phyloP scores from a whole-genome alignment of 495 filamentous ascomycete genomes.

The Penicillium dipodomyicola region DNA sequence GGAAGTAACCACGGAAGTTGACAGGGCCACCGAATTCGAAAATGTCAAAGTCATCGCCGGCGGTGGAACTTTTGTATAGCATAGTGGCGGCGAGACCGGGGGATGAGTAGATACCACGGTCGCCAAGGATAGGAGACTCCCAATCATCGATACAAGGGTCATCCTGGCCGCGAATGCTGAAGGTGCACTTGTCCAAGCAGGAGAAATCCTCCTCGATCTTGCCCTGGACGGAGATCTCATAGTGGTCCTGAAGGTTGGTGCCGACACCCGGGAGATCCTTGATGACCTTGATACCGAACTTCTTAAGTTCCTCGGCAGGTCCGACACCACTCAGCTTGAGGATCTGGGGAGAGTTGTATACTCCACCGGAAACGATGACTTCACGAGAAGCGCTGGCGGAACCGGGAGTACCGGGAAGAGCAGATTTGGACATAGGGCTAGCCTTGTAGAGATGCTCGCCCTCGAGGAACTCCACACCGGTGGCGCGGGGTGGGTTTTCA shows the following conservation, averaged over 20 bases:
- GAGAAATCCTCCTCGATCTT: constrained; percentile 43
- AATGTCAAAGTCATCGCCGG: constrained; percentile 44
- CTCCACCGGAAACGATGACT: constrained; percentile 59
- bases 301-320: constrained; percentile 45
- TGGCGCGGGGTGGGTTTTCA: constrained; percentile 48
- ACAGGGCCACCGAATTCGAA: constrained; percentile 54
- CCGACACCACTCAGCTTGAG: constrained; percentile 67
- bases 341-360: constrained; percentile 62
- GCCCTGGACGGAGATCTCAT: constrained; percentile 49
- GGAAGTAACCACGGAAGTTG: constrained; percentile 46
- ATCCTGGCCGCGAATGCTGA: constrained; percentile 11
- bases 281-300: constrained; percentile 51
- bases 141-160: constrained; percentile 50
- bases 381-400: constrained; percentile 51
- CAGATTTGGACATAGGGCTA: constrained; percentile 38
- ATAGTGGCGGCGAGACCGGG: constrained; percentile 50
- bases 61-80: constrained; percentile 43
- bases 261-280: constrained; percentile 62
- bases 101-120: constrained; percentile 50
- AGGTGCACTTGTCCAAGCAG: constrained; percentile 26
- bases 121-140: constrained; percentile 32
- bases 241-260: constrained; percentile 66
- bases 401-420: constrained; percentile 39
- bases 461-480: constrained; percentile 61
- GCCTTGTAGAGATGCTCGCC: constrained; percentile 60